Evolutionary conservation across 345 rosid species (phyloP), one percentile per base, ranked within the genome.

Genomic region (Gossypium longicalyx): DNA sequence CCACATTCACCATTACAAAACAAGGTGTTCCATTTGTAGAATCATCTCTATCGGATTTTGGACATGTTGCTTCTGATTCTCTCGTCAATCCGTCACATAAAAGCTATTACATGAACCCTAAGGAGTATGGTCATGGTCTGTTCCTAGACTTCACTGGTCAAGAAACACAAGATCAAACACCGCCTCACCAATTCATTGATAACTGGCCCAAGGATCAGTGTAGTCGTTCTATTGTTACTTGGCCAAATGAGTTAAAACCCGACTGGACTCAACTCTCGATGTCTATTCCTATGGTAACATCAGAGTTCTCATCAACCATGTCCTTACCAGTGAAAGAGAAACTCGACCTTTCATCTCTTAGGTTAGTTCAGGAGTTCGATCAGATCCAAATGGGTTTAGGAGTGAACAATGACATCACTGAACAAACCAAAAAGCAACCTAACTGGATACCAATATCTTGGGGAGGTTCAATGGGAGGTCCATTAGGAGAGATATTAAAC

Each of bases 191-290:
- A 67, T 79, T 80, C 80, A 76, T 78, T 9, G 86, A 83, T 78
- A 87, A 84, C 69, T 85, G 74, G 80, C 86, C 90, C 41, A 78
- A 85, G 72, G 53, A 84, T 47, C 80, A 78, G 41, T 70, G 82
- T 7, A 80, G 69, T 78, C 73, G 72, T 15, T 78, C 87, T 12
- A 63, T 63, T 10, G 76, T 69, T 56, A 57, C 84, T 9, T 88
- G 93, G 93, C 83, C 85, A 1, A 84, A 83, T 45, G 90, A 89
- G 73, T 52, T 84, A 19, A 86, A 85, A 56, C 78, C 97, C 2
- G 90, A 87, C 72, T 85, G 89, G 89, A 89, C 92, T 15, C 90
- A 83, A 72, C 90, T 91, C 12, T 88, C 92, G 12, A 87, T 90
- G 86, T 86, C 94, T n/a, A 87, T 83, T 15, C 92, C 92, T 47